A percentile compares a stretch with the other conserved stretches of the same genome.
These are phyloP conservation scores for Fusarium piperis DNA, from an alignment of 2,329 filamentous ascomycete genomes.

Conservation along the genomic window DNA sequence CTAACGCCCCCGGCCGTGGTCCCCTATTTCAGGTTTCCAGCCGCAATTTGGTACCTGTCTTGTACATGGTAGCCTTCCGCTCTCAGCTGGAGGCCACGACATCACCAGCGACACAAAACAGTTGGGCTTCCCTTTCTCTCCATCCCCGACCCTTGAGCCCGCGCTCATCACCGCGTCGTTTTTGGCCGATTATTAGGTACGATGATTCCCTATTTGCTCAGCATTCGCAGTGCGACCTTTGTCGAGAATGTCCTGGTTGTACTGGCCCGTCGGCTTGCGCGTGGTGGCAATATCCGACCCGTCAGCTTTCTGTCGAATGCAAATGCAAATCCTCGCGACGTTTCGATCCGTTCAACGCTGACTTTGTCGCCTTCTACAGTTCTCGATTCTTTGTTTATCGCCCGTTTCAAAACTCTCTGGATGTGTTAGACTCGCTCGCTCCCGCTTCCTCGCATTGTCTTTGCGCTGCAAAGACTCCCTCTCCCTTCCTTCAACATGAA, in stretches of 20 bases:
- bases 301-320: neutral
- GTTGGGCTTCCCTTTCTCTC: slow-evolving; percentile 8
- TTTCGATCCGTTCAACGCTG: slow-evolving; percentile 2
- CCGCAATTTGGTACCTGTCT: slow-evolving; percentile 22
- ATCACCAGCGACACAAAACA: slow-evolving; percentile 23
- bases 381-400: slow-evolving; percentile 9
- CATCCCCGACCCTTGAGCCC: neutral
- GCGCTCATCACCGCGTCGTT: neutral
- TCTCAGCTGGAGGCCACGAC: slow-evolving; percentile 36
- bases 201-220: neutral
- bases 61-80: slow-evolving; percentile 4
- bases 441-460: slow-evolving; percentile 24
- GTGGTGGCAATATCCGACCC: slow-evolving; percentile 22
- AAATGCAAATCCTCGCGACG: neutral
- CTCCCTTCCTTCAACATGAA: slow-evolving; percentile 55
- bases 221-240: slow-evolving; percentile 23
- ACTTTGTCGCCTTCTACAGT: slow-evolving; percentile 7
- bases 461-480: slow-evolving; percentile 30
- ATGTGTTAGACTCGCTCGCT: slow-evolving; percentile 36
- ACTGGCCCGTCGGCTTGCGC: slow-evolving; percentile 9
- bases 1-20: slow-evolving; percentile 12
- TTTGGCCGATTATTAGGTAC: slow-evolving; percentile 26
- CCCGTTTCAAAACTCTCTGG: slow-evolving; percentile 22
- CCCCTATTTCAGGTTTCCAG: slow-evolving; percentile 38
- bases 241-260: slow-evolving; percentile 12